Percentiles rank a stretch among this genome's conserved stretches.
Evolutionary conservation across 1,284 basidiomycete species (phyloP).

Genomic region (Trichosporon ovoides): DNA sequence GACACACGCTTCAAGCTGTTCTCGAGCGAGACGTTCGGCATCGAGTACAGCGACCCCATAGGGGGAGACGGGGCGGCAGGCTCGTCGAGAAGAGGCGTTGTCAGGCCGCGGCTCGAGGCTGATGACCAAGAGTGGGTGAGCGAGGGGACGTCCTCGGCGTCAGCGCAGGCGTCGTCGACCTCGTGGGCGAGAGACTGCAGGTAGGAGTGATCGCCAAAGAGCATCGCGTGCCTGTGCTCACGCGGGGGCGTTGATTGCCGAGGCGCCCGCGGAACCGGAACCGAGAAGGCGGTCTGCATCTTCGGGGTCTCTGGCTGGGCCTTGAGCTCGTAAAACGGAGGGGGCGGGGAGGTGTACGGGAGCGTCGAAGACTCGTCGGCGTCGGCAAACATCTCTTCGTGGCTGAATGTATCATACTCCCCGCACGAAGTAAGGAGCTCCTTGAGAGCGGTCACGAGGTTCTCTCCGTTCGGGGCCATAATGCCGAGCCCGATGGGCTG

Average conservation of each 20-base stretch:
- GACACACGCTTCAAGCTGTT: background rate
- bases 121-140: background rate
- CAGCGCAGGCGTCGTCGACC: background rate
- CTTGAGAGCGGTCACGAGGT: constrained; percentile 19
- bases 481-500: background rate
- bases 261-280: background rate
- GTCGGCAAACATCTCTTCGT: constrained; percentile 13
- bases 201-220: constrained; percentile 10
- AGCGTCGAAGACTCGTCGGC: background rate
- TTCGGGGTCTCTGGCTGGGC: background rate
- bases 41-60: background rate
- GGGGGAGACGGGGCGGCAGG: background rate
- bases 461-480: constrained; percentile 3
- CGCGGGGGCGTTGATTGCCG: background rate
- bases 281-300: background rate
- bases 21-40: constrained; percentile 3
- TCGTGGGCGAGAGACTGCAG: constrained; percentile 3
- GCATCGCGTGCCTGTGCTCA: background rate
- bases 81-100: background rate
- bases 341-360: no score
- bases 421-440: constrained; percentile 21
- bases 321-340: no score
- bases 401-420: constrained; percentile 13
- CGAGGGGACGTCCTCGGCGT: constrained; percentile 1
- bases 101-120: background rate